Percentiles rank a stretch among this genome's conserved stretches.
Evolutionary conservation across 2,329 filamentous ascomycete species (phyloP).

Genomic region (Cladosporium sp.): DNA sequence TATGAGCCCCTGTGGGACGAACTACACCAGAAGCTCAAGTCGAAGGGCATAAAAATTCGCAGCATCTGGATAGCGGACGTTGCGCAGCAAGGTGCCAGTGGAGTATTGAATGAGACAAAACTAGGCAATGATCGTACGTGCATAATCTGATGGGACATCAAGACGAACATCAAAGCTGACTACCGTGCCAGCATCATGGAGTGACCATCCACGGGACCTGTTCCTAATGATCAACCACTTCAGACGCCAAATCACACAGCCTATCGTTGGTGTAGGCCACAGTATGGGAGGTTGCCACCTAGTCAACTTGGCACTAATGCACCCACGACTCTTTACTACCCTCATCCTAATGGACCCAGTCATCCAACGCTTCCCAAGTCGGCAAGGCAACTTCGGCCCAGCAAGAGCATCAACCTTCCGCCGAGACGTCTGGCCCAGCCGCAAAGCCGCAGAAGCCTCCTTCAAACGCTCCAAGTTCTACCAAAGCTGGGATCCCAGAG

Average conservation of each 20-base stretch:
- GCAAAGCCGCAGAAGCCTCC: conserved; percentile 60
- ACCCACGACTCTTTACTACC: conserved; percentile 73
- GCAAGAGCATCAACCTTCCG: conserved; percentile 62
- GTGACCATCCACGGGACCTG: conserved; percentile 79
- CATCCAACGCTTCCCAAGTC: conserved; percentile 52
- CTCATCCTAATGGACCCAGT: conserved; percentile 83
- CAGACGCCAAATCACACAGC: conserved; percentile 71
- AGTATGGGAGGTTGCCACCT: conserved; percentile 80
- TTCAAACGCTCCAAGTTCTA: conserved; percentile 74
- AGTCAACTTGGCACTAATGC: conserved; percentile 66
- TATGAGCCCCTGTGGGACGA: conserved; percentile 93
- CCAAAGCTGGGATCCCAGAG: conserved; percentile 73
- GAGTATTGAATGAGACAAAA: conserved; percentile 67
- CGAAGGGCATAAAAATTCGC: conserved; percentile 65
- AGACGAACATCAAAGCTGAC: neutral
- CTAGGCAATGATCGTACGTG: conserved; percentile 79
- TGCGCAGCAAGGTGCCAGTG: conserved; percentile 78
- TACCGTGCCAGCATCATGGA: conserved; percentile 64
- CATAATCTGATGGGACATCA: neutral
- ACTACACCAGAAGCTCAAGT: conserved; percentile 56
- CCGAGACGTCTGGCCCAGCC: conserved; percentile 78
- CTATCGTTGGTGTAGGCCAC: conserved; percentile 80
- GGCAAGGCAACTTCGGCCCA: conserved; percentile 31
- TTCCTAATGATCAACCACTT: conserved; percentile 82
- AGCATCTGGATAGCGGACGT: conserved; percentile 87